Evolutionary conservation across 73 alveolate species (phyloP).

Genomic region (Paramecium sonneborni): DNA sequence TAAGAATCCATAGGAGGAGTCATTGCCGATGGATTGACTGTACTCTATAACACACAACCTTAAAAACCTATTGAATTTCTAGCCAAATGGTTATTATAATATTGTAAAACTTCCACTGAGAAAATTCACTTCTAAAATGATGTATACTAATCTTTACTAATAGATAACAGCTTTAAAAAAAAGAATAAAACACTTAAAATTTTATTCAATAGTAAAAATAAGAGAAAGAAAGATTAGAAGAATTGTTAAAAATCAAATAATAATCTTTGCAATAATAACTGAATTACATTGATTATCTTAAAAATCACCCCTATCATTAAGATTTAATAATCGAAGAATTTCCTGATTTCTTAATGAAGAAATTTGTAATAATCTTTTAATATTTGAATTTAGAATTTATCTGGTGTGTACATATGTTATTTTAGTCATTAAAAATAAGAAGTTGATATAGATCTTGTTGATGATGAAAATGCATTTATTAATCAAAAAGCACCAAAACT

Average conservation of each 20-base stretch:
- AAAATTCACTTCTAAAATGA: not conserved
- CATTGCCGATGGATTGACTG: constrained; percentile 76
- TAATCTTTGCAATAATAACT: not conserved
- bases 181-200: not conserved
- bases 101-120: constrained; percentile 64
- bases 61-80: constrained; percentile 79
- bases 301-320: constrained; percentile 3
- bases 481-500: constrained; percentile 16
- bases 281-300: not conserved
- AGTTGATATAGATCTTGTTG: constrained; percentile 20
- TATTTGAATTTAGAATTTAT: not conserved
- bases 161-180: not conserved
- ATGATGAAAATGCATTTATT: constrained; percentile 39
- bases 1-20: constrained; percentile 74
- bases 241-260: not conserved
- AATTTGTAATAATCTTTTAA: not conserved
- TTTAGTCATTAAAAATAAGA: constrained; percentile 11
- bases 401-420: constrained; percentile 34
- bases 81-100: constrained; percentile 82
- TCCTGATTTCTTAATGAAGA: not conserved
- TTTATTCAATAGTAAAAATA: not conserved
- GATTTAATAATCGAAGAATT: constrained; percentile 2
- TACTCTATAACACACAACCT: constrained; percentile 74
- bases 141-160: not conserved
- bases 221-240: not conserved